These are phyloP conservation scores for Syzygium syzygioides DNA, from an alignment of 441 rosid species.

Conservation along the genomic window DNA sequence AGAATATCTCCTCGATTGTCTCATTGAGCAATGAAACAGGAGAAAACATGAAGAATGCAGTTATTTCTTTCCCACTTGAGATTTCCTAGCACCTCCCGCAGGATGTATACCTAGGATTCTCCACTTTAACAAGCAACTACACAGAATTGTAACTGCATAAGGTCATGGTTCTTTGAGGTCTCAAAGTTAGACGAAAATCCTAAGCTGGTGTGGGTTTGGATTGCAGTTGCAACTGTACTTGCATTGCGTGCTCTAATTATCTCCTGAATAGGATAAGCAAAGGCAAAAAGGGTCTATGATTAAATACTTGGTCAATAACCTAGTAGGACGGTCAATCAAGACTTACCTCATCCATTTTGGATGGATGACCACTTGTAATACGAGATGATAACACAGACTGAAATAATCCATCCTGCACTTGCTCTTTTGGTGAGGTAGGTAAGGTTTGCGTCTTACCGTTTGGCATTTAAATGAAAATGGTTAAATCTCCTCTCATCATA, in stretches of 20 bases:
- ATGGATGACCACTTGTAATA: too few relatives aligned
- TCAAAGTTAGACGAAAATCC: slow-evolving; percentile 12
- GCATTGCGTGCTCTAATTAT: background rate
- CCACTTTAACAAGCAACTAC: slow-evolving; percentile 46
- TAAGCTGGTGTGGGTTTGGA: slow-evolving; percentile 23
- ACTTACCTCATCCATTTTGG: too few relatives aligned
- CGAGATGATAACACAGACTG: too few relatives aligned
- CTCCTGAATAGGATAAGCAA: slow-evolving; percentile 21
- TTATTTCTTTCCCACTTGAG: slow-evolving; percentile 34
- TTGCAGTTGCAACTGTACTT: slow-evolving; percentile 12
- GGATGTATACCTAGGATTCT: slow-evolving; percentile 49
- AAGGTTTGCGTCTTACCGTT: too few relatives aligned
- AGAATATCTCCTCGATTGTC: slow-evolving; percentile 36
- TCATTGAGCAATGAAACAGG: background rate
- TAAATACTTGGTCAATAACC: slow-evolving; percentile 16
- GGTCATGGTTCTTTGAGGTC: slow-evolving; percentile 43
- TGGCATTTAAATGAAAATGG: too few relatives aligned
- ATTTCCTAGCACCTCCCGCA: slow-evolving; percentile 43
- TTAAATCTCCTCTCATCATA: too few relatives aligned
- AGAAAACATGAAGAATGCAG: slow-evolving; percentile 10
- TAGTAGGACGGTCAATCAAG: too few relatives aligned
- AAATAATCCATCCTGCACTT: too few relatives aligned
- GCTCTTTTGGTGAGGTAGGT: too few relatives aligned
- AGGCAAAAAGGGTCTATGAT: slow-evolving; percentile 1
- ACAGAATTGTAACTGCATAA: slow-evolving; percentile 46